Percentiles rank a stretch among this genome's conserved stretches.
Evolutionary conservation across 179 eudicot species (phyloP).

Genomic region (Drosera spatulata): DNA sequence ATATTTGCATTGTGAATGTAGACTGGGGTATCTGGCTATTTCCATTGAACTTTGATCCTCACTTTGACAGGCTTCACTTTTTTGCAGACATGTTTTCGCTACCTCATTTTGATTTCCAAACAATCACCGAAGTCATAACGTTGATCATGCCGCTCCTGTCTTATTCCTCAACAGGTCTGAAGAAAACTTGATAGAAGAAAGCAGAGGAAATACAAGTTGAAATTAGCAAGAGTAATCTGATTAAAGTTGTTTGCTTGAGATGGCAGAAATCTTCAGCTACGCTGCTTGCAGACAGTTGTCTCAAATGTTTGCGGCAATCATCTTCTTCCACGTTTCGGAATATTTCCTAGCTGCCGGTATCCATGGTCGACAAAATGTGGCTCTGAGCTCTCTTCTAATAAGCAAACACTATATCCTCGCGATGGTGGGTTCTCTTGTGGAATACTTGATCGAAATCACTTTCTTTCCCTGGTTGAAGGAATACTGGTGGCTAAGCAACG

Average conservation of each 20-base stretch:
- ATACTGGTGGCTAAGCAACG: conserved; percentile 65
- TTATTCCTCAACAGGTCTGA: not conserved
- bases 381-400: conserved; percentile 55
- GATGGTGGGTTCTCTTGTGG: conserved; percentile 56
- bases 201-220: conserved; percentile 1
- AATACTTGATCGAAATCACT: conserved; percentile 55
- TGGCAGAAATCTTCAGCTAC: conserved; percentile 36
- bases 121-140: not conserved
- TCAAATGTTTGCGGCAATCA: conserved; percentile 17
- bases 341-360: conserved; percentile 34
- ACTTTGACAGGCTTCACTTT: not conserved
- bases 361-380: conserved; percentile 66
- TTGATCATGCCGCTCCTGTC: conserved; percentile 3
- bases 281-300: conserved; percentile 30
- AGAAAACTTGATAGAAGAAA: not conserved
- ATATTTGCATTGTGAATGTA: too few relatives aligned
- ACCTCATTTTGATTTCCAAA: conserved; percentile 1
- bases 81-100: conserved; percentile 4
- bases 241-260: conserved; percentile 7
- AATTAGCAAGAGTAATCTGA: not conserved
- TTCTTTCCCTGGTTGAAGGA: conserved; percentile 59
- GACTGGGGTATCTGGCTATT: too few relatives aligned
- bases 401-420: conserved; percentile 66
- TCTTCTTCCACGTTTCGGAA: conserved; percentile 32
- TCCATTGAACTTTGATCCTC: not conserved